phyloP scores from a whole-genome alignment of 2,329 filamentous ascomycete species.

The Colletotrichum sidae region DNA sequence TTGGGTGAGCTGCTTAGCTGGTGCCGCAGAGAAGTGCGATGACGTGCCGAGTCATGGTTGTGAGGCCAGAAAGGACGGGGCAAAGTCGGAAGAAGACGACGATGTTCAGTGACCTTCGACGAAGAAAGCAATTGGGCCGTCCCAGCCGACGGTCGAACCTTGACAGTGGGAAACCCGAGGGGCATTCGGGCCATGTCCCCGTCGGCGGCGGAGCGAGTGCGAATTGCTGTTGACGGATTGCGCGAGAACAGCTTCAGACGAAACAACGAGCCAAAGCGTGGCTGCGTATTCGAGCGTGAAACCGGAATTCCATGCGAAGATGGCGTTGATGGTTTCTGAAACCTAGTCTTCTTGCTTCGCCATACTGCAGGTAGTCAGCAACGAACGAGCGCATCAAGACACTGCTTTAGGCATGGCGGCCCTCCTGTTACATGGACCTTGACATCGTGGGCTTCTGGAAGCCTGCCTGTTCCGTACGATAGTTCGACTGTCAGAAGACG shows the following conservation, averaged over 20 bases:
- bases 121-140: neutral
- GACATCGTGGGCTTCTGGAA: slow-evolving; percentile 21
- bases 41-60: slow-evolving; percentile 27
- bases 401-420: slow-evolving; percentile 18
- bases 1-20: slow-evolving; percentile 3
- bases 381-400: slow-evolving; percentile 11
- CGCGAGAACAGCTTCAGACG: slow-evolving; percentile 23
- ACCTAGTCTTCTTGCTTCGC: slow-evolving; percentile 11
- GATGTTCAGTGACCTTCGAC: neutral
- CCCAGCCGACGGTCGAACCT: slow-evolving; percentile 27
- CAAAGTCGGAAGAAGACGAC: neutral
- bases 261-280: slow-evolving; percentile 30
- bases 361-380: neutral
- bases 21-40: neutral
- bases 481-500: too few species aligned
- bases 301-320: slow-evolving; percentile 37
- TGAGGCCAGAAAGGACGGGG: neutral
- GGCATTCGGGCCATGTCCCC: slow-evolving; percentile 15
- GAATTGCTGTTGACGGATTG: slow-evolving; percentile 25
- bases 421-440: neutral
- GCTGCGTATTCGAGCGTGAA: slow-evolving; percentile 21
- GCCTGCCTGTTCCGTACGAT: slow-evolving; percentile 3
- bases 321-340: slow-evolving; percentile 28
- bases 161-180: slow-evolving; percentile 9
- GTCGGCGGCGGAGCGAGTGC: slow-evolving; percentile 24